Conservation (phyloP, 1,284 basidiomycete species). For the Hortiboletus rubellus region DNA sequence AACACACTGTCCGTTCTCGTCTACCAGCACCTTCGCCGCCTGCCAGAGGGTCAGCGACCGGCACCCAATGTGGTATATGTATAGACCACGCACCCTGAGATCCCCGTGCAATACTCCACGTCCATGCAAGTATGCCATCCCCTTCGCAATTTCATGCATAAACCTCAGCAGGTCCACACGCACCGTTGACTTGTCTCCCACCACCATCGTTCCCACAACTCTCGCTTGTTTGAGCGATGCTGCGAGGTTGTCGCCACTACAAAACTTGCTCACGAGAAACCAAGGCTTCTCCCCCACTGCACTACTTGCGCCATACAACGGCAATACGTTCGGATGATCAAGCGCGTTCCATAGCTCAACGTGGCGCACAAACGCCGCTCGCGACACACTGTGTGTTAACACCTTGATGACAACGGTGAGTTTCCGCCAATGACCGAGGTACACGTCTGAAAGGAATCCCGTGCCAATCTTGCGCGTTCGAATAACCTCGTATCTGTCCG, state of each 20-base stretch:
- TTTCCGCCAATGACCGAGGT: slow-evolving; percentile 61
- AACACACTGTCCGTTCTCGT: slow-evolving; percentile 62
- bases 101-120: slow-evolving; percentile 71
- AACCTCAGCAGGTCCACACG: slow-evolving; percentile 53
- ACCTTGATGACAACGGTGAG: slow-evolving; percentile 63
- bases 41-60: slow-evolving; percentile 28
- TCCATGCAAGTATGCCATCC: slow-evolving; percentile 74
- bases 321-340: slow-evolving; percentile 53
- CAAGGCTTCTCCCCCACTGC: slow-evolving; percentile 58
- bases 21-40: slow-evolving; percentile 74
- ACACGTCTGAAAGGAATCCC: slow-evolving; percentile 72
- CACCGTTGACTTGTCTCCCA: neutral
- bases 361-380: slow-evolving; percentile 51
- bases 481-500: slow-evolving; percentile 58
- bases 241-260: slow-evolving; percentile 44
- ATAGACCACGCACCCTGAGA: slow-evolving; percentile 49
- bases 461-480: slow-evolving; percentile 61
- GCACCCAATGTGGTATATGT: neutral
- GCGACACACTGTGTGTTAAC: slow-evolving; percentile 48
- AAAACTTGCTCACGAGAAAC: slow-evolving; percentile 70
- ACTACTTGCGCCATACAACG: slow-evolving; percentile 61
- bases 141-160: slow-evolving; percentile 70
- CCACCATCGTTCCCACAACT: neutral
- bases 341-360: slow-evolving; percentile 54
- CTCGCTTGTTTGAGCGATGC: slow-evolving; percentile 38